Percentiles rank a stretch among this genome's conserved stretches.
Evolutionary conservation across 2,329 filamentous ascomycete genomes (phyloP).

Genomic region (Xylariales sp.): DNA sequence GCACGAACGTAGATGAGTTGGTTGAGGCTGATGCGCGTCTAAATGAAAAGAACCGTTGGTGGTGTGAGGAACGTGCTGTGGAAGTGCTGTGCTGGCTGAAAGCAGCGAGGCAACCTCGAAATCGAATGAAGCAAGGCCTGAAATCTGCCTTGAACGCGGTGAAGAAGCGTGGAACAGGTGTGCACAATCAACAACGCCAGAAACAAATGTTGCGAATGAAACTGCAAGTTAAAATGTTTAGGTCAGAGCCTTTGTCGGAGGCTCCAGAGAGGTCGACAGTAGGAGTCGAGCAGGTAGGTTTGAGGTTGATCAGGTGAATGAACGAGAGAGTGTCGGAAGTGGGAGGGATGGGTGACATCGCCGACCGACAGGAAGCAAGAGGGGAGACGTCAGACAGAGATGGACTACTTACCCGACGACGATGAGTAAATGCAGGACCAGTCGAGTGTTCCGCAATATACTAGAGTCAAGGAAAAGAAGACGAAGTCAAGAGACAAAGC

Average conservation of each 20-base stretch:
- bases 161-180: no score
- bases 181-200: no score
- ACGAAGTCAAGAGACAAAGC: slow-evolving; percentile 13
- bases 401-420: slow-evolving; percentile 17
- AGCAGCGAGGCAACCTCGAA: background rate
- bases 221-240: no score
- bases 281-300: no score
- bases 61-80: background rate
- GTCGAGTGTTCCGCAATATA: slow-evolving; percentile 8
- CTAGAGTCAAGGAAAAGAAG: slow-evolving; percentile 10
- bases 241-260: no score
- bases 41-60: background rate
- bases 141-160: background rate
- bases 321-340: no score
- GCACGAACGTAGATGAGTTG: background rate
- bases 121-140: background rate
- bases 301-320: no score
- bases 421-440: background rate
- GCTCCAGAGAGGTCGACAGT: no score
- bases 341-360: no score
- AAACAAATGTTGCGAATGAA: no score
- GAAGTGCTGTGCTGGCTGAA: background rate
- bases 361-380: no score
- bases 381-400: no score
- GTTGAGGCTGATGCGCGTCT: background rate